Base-by-base conservation (phyloP, 2,329 filamentous ascomycete genomes). In the Colletotrichum lini region DNA sequence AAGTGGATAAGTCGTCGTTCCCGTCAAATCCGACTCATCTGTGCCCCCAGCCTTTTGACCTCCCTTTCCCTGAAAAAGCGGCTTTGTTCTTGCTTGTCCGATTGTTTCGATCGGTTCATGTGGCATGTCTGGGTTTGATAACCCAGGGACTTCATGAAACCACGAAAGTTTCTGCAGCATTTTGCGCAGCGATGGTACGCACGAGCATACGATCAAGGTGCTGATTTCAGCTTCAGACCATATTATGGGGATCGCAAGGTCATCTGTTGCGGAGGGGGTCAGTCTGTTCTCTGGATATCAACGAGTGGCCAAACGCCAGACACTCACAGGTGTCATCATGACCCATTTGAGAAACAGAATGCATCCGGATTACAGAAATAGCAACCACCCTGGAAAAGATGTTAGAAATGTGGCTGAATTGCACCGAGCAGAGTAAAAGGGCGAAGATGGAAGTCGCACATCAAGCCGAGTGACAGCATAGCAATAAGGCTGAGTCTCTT, bases 201-300 rank as follows among this genome's bases (percentile, higher is more conserved):
- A 79, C 2, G 78, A 79, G 69, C 77, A 80, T 9, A 79, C 69
- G 1, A 81, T 73, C 2, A 81, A 74, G 8, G 76, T 69, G 59
- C 75, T 76, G 4, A 79, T 64, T 61, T 81, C 76, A 7, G 76
- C 75, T 72, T 77, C 72, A 3, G 78, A 77, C 78, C 76, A 80
- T 35, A 80, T 74, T 21, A 78, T 73, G 2, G 78, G 75, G 4
- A 77, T 68, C 2, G 69, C 64, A 15, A 78, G 74, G n/a, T 77
- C 67, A 42, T 75, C 78, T 79, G 23, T 16, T n/a, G 7, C 13
- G 7, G 18, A 47, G 21, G 12, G 26, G 21, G 10, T 56, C 7
- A 63, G 21, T 30, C 30, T 10, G n/a, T 23, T 9, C 15, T 10
- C 9, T 3, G 1, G 10, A 12, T 12, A 30, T 3, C 9, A 12